Percentiles rank a stretch among this genome's conserved stretches.
Evolutionary conservation across 2,329 filamentous ascomycete genomes (phyloP).

Genomic region (Talaromyces albobiverticillius): DNA sequence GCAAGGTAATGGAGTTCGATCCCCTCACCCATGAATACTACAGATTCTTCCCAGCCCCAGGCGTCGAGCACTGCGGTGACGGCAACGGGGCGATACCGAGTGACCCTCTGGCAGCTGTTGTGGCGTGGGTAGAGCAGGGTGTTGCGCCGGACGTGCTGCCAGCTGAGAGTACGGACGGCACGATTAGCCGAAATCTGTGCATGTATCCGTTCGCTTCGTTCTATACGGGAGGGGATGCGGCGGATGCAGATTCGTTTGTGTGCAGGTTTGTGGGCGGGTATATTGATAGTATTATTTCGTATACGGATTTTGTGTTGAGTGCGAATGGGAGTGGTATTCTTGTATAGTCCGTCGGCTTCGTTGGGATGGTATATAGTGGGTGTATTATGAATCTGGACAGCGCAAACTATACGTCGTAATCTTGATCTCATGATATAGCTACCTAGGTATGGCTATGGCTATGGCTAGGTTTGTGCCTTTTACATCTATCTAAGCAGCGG

Average conservation of each 20-base stretch:
- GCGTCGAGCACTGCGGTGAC: conserved; percentile 33
- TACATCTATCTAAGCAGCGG: too few species aligned
- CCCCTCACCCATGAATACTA: conserved; percentile 29
- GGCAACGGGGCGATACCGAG: conserved; percentile 14
- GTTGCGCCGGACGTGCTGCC: conserved; percentile 14
- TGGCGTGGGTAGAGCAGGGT: conserved; percentile 17
- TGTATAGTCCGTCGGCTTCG: too few species aligned
- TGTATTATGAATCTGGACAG: too few species aligned
- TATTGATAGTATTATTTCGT: not conserved
- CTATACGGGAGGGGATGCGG: not conserved
- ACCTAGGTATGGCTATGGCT: too few species aligned
- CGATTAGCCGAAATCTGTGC: not conserved
- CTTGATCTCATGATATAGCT: too few species aligned
- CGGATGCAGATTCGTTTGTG: not conserved
- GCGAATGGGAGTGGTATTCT: not conserved
- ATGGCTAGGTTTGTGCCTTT: too few species aligned
- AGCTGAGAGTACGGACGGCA: not conserved
- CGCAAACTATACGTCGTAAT: too few species aligned
- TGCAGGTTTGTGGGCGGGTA: not conserved
- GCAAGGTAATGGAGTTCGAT: conserved; percentile 24
- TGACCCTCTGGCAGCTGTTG: not conserved
- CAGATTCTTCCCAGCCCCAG: conserved; percentile 36
- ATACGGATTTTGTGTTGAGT: not conserved
- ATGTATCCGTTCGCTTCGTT: not conserved
- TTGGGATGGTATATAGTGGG: too few species aligned